Evolutionary conservation across 495 filamentous ascomycete genomes (phyloP), one percentile per base, ranked within the genome.

Genomic region (Aspergillus panamensis): DNA sequence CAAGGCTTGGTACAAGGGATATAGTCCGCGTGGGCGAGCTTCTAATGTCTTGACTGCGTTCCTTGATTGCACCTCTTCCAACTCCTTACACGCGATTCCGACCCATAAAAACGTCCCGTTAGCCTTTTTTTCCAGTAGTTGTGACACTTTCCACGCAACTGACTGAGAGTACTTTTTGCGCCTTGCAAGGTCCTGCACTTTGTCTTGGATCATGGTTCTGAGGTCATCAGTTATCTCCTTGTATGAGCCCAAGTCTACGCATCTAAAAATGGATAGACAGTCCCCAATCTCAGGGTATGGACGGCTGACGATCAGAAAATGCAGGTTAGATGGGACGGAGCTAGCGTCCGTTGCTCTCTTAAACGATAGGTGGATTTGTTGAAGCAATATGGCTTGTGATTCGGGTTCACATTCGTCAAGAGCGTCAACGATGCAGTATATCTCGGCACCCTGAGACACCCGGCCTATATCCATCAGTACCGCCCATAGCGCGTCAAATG

Each of bases 21-120:
- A 13, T 47, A 65, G 53, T 21, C 56, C 63, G 10, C 39, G 55
- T 31, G 63, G 59, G 17, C 53, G 42, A 39, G 17, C 52, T 33
- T 48, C 44, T 19, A 65, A 51, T 14, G 51, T 60, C 44, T 53
- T 42, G 21, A 65, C 35, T 3, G 56, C 55, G 20, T 57, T 21
- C 43, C 40, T 55, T 25, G 60, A 48, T 32, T 31, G 53, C 14
- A 53, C 31, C 35, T 50, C 19, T 10, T 16, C 31, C 44, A 65
- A 53, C 52, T 62, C 30, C 6, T 47, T 20, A 51, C 56, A 62
- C 5, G 56, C 66, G 48, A 64, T 55, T 8, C 56, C 64, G 47
- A 69, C 53, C 66, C 63, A 69, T 32, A 66, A 60, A 51, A 69
- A 69, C 35, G 64, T 69, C 42, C 63, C 63, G 20, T 66, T 59